These are phyloP conservation scores for Rhipidocladum racemiflorum DNA, from an alignment of 176 grass and related monocot species.

Conservation along the genomic window DNA sequence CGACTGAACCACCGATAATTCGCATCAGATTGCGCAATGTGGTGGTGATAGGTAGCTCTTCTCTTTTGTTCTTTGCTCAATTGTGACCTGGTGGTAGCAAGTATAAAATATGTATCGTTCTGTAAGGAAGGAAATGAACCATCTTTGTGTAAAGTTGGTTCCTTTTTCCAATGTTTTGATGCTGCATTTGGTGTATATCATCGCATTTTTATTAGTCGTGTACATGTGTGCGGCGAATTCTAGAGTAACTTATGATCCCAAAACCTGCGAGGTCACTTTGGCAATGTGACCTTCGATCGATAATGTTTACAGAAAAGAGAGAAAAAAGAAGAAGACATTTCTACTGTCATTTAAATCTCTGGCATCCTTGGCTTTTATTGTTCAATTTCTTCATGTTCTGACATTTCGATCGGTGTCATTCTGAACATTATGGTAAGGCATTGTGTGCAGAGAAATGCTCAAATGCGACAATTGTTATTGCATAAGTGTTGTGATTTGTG, in stretches of 20 bases:
- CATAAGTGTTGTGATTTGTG: background rate
- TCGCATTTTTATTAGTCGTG: constrained; percentile 16
- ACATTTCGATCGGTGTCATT: background rate
- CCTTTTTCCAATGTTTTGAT: constrained; percentile 52
- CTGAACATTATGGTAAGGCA: background rate
- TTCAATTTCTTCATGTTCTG: background rate
- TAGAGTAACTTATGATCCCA: background rate
- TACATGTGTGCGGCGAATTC: background rate
- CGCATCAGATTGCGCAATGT: constrained; percentile 3
- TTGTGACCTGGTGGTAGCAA: constrained; percentile 35
- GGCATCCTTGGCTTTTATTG: background rate
- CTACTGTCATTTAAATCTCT: background rate
- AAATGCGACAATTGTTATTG: background rate
- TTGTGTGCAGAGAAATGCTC: background rate
- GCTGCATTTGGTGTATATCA: constrained; percentile 42
- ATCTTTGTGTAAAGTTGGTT: constrained; percentile 53
- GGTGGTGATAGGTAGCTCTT: constrained; percentile 27
- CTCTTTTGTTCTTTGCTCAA: constrained; percentile 25
- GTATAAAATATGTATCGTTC: constrained; percentile 50
- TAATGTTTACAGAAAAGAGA: background rate
- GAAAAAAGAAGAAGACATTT: background rate
- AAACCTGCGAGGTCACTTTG: background rate
- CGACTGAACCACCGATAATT: constrained; percentile 39
- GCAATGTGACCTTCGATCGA: background rate
- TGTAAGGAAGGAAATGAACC: constrained; percentile 38